Evolutionary conservation across 1,139 yeast genomes (phyloP), one percentile per base, ranked within the genome.

Genomic region (Protomyces inundatus): DNA sequence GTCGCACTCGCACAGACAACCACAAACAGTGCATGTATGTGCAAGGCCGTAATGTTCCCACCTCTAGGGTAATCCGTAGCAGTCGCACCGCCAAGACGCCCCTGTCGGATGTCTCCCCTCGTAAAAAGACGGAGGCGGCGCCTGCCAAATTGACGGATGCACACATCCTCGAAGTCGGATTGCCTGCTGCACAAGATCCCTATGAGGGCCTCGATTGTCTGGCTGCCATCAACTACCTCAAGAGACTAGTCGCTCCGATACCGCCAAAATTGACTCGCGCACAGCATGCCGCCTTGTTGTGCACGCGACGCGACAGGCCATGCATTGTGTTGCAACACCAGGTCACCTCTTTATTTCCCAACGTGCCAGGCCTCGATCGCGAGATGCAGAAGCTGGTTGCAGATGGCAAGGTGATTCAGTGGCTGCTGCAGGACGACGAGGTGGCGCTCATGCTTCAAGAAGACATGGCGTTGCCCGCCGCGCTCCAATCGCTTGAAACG

Each of bases 151-250:
- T 23, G 39, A 50, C 32, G 12, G 62, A 51, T 9, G 53, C 62
- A 10, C 62, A 52, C 6, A 52, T 58, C 32, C 42, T 51, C 30
- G 62, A 23, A 4, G 30, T 33, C 16, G 56, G 54, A 14, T 16
- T 58, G 3, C 56, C 62, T 7, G 62, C 54, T 23, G 45, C 33
- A 14, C 45, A 52, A 34, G 54, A 42, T 14, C 48, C 48, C 23
- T 58, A 51, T 16, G 52, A 50, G 3, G 62, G 62, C 33, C 53
- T 58, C 10, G 62, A 58, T 36, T 40, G 53, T 32, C 45, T 58
- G 39, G 52, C 56, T 16, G 62, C 62, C 33, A 52, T 58, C 36
- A 56, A 58, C 45, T 58, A 58, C 30, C 56, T 58, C 33, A 58
- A 58, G 30, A 33, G 42, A 32, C 53, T 50, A 7, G 56, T 51